Base-by-base conservation (phyloP, 768 basidiomycete genomes). In the Leccinum ochraceum region DNA sequence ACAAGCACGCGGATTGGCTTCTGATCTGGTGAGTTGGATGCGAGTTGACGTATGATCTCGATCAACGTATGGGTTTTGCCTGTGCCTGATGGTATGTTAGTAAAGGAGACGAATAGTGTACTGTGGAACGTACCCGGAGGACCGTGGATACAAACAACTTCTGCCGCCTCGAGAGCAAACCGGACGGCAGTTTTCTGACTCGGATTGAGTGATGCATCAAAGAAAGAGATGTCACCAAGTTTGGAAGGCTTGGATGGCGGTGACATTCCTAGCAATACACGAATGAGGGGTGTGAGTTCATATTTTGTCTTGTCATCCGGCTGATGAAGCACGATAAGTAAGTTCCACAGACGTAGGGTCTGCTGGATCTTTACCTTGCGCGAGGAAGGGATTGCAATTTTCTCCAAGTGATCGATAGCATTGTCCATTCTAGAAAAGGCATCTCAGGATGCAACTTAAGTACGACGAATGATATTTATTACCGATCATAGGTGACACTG, bases 21-120 rank as follows among this genome's bases (percentile, higher is more conserved):
- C 14, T 81, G 79, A 28, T 58, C 56, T 14, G 72, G 63, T 2
- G 80, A 63, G 0, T 82, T 78, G 4, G 80, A 76, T 2, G 86
- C 85, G 24, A 95, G 75, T 68, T 98, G 95, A 30, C 92, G 86
- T 60, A 98, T 92, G 54, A 97, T 83, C 73, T 99, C 96, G 36
- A 98, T 89, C 17, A 99, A 80, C 0, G 96, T 97, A 65, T 94
- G 92, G 0, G 96, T 99, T 79, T 98, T 98, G 7, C 96, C 96
- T 3, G 95, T 96, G 60, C 92, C 88, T 87, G 56, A 46, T 55
- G 10, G 53, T 11, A 22, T 9, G 26, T 63, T 39, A 7, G 37
- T 36, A 11, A 49, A 44, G 30, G 20, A 5, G 8, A n/a, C 13
- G 10, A 3, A 3, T 10, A 36, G 26, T 42, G 20, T 4, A 14